phyloP scores from a whole-genome alignment of 1,139 yeast species.

The Torulaspora globosa region DNA sequence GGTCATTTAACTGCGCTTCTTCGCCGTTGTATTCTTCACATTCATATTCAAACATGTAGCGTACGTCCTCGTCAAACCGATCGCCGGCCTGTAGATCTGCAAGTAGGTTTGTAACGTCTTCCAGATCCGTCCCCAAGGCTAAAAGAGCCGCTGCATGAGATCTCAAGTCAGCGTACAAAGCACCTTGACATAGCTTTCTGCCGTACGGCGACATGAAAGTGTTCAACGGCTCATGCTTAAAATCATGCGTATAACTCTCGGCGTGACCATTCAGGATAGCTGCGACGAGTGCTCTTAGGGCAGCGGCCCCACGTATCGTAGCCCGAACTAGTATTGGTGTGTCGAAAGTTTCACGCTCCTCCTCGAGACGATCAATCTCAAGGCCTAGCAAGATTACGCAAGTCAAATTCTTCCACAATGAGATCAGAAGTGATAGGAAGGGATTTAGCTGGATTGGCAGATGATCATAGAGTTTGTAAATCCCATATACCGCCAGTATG shows the following conservation, averaged over 20 bases:
- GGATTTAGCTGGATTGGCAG: slow-evolving; percentile 47
- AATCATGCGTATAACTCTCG: slow-evolving; percentile 45
- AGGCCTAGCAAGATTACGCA: slow-evolving; percentile 53
- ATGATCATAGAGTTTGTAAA: slow-evolving; percentile 48
- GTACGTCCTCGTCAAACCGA: slow-evolving; percentile 66
- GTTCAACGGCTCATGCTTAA: slow-evolving; percentile 50
- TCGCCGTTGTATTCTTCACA: slow-evolving; percentile 39
- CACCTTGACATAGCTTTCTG: slow-evolving; percentile 53
- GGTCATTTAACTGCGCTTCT: slow-evolving; percentile 27
- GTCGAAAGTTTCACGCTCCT: slow-evolving; percentile 36
- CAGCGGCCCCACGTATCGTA: slow-evolving; percentile 58
- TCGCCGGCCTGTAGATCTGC: slow-evolving; percentile 61
- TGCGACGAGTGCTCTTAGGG: slow-evolving; percentile 58
- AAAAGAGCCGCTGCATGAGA: slow-evolving; percentile 45
- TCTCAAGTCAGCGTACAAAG: slow-evolving; percentile 53
- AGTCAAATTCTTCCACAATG: slow-evolving; percentile 63
- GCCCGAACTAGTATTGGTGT: slow-evolving; percentile 52
- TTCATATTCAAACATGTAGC: slow-evolving; percentile 66
- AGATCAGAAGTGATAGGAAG: slow-evolving; percentile 51
- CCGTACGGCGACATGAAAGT: slow-evolving; percentile 61
- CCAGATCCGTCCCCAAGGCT: slow-evolving; percentile 43
- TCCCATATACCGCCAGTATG: slow-evolving; percentile 48
- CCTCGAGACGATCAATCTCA: slow-evolving; percentile 62
- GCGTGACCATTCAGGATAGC: slow-evolving; percentile 50
- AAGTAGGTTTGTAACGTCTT: slow-evolving; percentile 51